These are phyloP conservation scores for Cladosporium sp. DNA, from an alignment of 2,329 filamentous ascomycete species.

Conservation along the genomic window DNA sequence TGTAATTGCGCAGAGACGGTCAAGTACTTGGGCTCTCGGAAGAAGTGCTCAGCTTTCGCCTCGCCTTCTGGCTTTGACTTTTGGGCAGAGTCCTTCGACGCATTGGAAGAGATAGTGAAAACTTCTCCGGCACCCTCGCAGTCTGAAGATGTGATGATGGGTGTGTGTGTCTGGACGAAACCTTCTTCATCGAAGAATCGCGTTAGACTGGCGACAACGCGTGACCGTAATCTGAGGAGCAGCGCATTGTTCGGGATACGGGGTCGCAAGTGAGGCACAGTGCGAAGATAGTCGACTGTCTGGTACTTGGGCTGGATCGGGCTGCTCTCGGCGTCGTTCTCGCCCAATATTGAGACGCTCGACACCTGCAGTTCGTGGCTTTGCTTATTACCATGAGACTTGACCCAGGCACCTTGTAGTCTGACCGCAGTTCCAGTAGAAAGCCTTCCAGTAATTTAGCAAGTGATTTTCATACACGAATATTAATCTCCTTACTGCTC, in stretches of 20 bases:
- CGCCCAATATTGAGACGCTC: slow-evolving; percentile 68
- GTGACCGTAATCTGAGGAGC: slow-evolving; percentile 78
- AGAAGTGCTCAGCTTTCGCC: slow-evolving; percentile 61
- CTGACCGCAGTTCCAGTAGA: slow-evolving; percentile 79
- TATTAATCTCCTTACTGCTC: slow-evolving; percentile 64
- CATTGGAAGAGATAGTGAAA: slow-evolving; percentile 62
- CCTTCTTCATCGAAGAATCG: slow-evolving; percentile 71
- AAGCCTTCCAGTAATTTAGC: slow-evolving; percentile 56
- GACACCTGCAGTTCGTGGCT: slow-evolving; percentile 78
- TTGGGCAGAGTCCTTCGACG: slow-evolving; percentile 27
- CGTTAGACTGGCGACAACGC: slow-evolving; percentile 70
- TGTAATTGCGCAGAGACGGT: slow-evolving; percentile 95
- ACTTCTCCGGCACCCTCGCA: slow-evolving; percentile 96
- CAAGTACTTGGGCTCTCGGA: slow-evolving; percentile 84
- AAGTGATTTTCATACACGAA: not conserved
- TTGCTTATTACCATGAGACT: slow-evolving; percentile 66
- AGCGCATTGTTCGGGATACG: slow-evolving; percentile 79
- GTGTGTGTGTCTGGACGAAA: slow-evolving; percentile 84
- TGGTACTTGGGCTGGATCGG: slow-evolving; percentile 98
- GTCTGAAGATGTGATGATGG: slow-evolving; percentile 93
- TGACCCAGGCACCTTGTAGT: slow-evolving; percentile 74
- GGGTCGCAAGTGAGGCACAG: slow-evolving; percentile 81
- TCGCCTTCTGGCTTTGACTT: slow-evolving; percentile 34
- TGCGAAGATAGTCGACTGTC: slow-evolving; percentile 81
- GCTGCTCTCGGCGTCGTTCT: slow-evolving; percentile 82